Evolutionary conservation across 2,329 filamentous ascomycete genomes (phyloP).

Genomic region (Ascomycota sp.): DNA sequence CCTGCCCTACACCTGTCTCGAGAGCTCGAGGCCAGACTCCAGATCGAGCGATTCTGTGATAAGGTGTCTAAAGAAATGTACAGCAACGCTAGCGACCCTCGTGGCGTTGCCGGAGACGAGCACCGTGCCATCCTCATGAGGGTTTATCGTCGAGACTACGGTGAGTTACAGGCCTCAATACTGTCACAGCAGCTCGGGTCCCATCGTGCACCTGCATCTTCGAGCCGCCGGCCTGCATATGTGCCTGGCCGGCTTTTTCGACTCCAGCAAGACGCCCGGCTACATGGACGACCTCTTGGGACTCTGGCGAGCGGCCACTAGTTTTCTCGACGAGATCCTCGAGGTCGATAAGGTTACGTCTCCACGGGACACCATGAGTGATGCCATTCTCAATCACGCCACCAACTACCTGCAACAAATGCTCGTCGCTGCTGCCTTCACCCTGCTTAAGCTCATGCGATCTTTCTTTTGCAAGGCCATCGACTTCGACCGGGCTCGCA

Average conservation of each 20-base stretch:
- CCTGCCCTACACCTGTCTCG: slow-evolving; percentile 36
- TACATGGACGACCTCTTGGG: slow-evolving; percentile 59
- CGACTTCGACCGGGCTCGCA: slow-evolving; percentile 45
- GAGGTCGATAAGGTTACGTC: slow-evolving; percentile 29
- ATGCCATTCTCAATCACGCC: slow-evolving; percentile 41
- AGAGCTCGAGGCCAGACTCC: slow-evolving; percentile 46
- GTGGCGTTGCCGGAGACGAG: slow-evolving; percentile 47
- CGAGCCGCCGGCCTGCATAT: slow-evolving; percentile 57
- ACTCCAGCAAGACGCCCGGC: slow-evolving; percentile 48
- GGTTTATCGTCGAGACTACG: slow-evolving; percentile 43
- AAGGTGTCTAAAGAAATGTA: slow-evolving; percentile 65
- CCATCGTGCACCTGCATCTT: slow-evolving; percentile 43
- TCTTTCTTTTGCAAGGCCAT: slow-evolving; percentile 58
- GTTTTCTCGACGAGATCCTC: slow-evolving; percentile 46
- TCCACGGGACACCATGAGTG: slow-evolving; percentile 22
- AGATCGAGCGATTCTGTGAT: slow-evolving; percentile 56
- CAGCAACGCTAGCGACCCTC: slow-evolving; percentile 53
- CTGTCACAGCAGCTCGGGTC: slow-evolving; percentile 36
- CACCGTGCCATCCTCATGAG: slow-evolving; percentile 45
- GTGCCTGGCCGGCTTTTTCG: slow-evolving; percentile 62
- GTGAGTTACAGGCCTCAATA: slow-evolving; percentile 40
- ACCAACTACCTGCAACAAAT: slow-evolving; percentile 70
- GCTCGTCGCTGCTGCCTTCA: slow-evolving; percentile 63
- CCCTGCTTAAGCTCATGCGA: slow-evolving; percentile 57
- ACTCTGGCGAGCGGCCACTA: slow-evolving; percentile 50